Conservation (phyloP, 805 yeast species). For the Sugiyamaella marilandica region DNA sequence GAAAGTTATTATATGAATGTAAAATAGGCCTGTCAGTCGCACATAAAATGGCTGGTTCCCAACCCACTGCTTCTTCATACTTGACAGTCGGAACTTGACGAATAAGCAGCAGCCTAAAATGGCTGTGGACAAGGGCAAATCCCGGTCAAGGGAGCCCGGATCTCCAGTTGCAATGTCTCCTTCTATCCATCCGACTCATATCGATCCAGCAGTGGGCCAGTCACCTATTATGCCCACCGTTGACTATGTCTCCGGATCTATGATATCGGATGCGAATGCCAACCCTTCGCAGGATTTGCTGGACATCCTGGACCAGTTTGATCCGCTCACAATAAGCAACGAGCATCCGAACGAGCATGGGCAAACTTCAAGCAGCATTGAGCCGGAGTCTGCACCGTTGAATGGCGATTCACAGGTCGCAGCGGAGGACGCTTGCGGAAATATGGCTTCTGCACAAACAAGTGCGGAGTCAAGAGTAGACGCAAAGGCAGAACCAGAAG, state of each 20-base stretch:
- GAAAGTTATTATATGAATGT: background rate
- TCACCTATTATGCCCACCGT: conserved; percentile 10
- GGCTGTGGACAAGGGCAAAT: background rate
- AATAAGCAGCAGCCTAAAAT: background rate
- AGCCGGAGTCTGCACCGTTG: background rate
- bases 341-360: background rate
- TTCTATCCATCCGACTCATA: conserved; percentile 12
- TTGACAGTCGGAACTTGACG: background rate
- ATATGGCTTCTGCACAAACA: background rate
- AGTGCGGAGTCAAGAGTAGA: background rate
- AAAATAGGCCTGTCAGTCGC: too few relatives aligned
- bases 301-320: conserved; percentile 24
- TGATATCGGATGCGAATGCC: conserved; percentile 4
- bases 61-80: too few relatives aligned
- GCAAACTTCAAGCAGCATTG: background rate
- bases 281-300: conserved; percentile 17
- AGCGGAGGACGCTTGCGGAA: background rate
- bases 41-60: too few relatives aligned
- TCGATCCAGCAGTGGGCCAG: conserved; percentile 10
- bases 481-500: background rate
- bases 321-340: conserved; percentile 17
- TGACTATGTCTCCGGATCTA: conserved; percentile 14
- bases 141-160: background rate
- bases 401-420: background rate
- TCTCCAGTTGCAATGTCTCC: conserved; percentile 12